A percentile compares a stretch with the other conserved stretches of the same genome.
These are phyloP conservation scores for Viola pubescens DNA, from an alignment of 441 rosid genomes.

Conservation along the genomic window DNA sequence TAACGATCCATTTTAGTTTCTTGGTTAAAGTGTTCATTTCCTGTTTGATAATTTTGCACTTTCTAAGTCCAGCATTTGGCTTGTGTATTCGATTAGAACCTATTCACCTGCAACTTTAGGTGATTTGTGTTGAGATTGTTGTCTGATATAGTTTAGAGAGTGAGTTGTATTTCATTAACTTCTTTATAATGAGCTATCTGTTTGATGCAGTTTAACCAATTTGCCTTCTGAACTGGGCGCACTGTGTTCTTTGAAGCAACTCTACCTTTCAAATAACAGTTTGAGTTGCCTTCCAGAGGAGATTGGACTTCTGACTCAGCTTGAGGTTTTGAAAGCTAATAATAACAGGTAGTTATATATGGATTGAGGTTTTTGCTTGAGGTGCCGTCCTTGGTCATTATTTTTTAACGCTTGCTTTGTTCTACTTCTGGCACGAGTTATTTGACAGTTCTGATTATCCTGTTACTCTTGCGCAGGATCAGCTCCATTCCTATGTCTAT, in stretches of 20 bases:
- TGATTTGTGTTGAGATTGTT: too few species aligned
- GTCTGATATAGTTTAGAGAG: neutral
- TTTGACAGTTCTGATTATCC: conserved; percentile 3
- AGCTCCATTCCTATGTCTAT: conserved; percentile 38
- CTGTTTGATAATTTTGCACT: too few species aligned
- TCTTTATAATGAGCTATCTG: neutral
- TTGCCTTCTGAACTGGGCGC: conserved; percentile 58
- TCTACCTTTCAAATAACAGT: conserved; percentile 56
- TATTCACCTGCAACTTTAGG: too few species aligned
- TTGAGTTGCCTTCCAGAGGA: conserved; percentile 61
- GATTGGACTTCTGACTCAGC: conserved; percentile 53
- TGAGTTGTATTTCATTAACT: neutral
- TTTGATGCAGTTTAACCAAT: conserved; percentile 50
- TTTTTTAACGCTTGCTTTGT: neutral
- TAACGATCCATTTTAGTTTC: too few species aligned
- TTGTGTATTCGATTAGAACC: too few species aligned
- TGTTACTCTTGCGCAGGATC: conserved; percentile 40
- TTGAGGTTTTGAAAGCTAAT: conserved; percentile 69
- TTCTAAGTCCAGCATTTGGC: too few species aligned
- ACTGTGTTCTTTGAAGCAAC: conserved; percentile 57
- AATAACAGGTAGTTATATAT: conserved; percentile 53
- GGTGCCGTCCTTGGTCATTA: neutral
- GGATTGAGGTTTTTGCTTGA: conserved; percentile 1
- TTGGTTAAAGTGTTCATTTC: too few species aligned
- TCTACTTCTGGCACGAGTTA: neutral